A percentile compares a stretch with the other conserved stretches of the same genome.
Conservation (phyloP, 345 rosid species). For the Arabis hirsuta region DNA sequence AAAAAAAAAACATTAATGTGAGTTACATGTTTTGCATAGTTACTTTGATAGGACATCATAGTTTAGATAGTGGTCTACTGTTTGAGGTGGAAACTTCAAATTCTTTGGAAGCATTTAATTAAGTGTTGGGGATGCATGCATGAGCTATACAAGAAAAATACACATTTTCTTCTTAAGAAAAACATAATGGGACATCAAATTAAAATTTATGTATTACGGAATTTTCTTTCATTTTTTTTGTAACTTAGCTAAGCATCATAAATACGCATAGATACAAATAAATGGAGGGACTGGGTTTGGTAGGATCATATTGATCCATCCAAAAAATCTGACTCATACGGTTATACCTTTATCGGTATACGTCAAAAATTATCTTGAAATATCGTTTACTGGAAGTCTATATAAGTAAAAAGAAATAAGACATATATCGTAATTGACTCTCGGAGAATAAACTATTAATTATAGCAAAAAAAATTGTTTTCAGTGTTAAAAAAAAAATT, state of each 20-base stretch:
- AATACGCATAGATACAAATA: conserved; percentile 6
- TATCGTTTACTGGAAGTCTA: background rate
- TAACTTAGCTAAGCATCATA: background rate
- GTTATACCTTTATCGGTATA: background rate
- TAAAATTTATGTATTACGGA: background rate
- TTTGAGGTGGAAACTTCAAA: background rate
- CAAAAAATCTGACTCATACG: conserved; percentile 4
- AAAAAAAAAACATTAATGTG: background rate
- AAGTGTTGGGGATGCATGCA: background rate
- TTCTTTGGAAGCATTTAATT: background rate
- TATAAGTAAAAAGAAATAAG: background rate
- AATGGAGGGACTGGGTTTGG: conserved; percentile 3
- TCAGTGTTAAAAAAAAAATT: too few relatives aligned
- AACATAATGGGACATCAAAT: conserved; percentile 9
- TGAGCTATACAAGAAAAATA: background rate
- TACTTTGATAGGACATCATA: background rate
- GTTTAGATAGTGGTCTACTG: background rate
- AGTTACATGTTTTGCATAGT: conserved; percentile 1
- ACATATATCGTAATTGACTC: background rate
- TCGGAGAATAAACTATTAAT: background rate
- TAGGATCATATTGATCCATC: conserved; percentile 23
- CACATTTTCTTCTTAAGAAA: background rate
- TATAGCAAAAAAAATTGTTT: background rate
- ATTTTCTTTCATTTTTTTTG: background rate
- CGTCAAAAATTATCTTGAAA: background rate